These are phyloP conservation scores for Ceratocystis diversiconidia DNA, from an alignment of 2,329 filamentous ascomycete species.

Conservation along the genomic window DNA sequence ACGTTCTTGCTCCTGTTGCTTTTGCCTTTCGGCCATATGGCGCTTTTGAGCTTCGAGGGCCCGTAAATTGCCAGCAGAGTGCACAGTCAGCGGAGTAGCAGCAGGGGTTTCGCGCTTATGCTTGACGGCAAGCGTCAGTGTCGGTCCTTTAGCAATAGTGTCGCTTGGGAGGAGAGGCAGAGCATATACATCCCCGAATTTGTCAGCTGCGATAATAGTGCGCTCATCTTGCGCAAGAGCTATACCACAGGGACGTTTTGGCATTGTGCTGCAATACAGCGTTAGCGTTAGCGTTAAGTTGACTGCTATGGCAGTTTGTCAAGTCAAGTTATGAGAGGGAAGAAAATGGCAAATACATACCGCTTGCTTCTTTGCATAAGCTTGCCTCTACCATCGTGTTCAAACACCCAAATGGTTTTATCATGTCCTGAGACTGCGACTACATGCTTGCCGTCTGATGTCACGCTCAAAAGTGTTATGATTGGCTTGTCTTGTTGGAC, in stretches of 20 bases:
- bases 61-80: slow-evolving; percentile 47
- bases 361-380: slow-evolving; percentile 58
- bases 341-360: slow-evolving; percentile 29
- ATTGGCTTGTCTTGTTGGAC: slow-evolving; percentile 42
- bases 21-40: slow-evolving; percentile 27
- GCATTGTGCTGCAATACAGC: slow-evolving; percentile 50
- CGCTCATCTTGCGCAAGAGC: slow-evolving; percentile 52
- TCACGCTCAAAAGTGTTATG: slow-evolving; percentile 53
- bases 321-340: background rate
- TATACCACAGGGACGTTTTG: slow-evolving; percentile 74
- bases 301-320: background rate
- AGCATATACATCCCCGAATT: slow-evolving; percentile 92
- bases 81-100: slow-evolving; percentile 46
- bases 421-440: slow-evolving; percentile 78
- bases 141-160: slow-evolving; percentile 19
- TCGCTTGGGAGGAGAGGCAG: slow-evolving; percentile 49
- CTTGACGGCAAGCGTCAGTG: slow-evolving; percentile 22
- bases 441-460: slow-evolving; percentile 51
- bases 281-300: slow-evolving; percentile 21
- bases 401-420: slow-evolving; percentile 76
- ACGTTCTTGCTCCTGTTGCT: slow-evolving; percentile 21
- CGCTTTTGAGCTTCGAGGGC: slow-evolving; percentile 46
- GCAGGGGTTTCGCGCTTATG: slow-evolving; percentile 31
- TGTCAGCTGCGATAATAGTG: slow-evolving; percentile 74
- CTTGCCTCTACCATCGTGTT: slow-evolving; percentile 44